These are phyloP conservation scores for Gelatoporia subvermispora DNA, from an alignment of 768 basidiomycete species.

Conservation along the genomic window DNA sequence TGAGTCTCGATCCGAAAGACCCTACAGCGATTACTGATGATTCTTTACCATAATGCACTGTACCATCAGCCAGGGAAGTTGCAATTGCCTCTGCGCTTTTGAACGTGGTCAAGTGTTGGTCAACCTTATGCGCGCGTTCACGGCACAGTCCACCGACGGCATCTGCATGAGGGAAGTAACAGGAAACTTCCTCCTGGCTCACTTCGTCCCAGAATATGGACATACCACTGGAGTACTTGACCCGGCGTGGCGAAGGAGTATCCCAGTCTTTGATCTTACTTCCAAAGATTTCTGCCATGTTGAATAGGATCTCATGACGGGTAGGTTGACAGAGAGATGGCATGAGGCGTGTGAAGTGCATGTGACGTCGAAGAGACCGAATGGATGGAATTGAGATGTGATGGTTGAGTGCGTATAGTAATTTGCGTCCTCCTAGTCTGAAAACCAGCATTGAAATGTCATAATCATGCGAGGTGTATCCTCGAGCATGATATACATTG, in stretches of 20 bases:
- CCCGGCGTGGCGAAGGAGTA: not conserved
- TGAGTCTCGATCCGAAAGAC: constrained; percentile 2
- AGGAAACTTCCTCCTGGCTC: constrained; percentile 15
- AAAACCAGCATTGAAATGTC: constrained; percentile 22
- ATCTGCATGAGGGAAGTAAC: constrained; percentile 21
- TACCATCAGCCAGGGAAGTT: constrained; percentile 14
- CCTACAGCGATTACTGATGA: constrained; percentile 23
- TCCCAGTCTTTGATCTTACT: not conserved
- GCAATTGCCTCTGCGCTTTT: constrained; percentile 7
- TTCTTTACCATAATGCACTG: constrained; percentile 26
- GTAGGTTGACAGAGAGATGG: constrained; percentile 9
- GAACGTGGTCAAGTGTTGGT: constrained; percentile 11
- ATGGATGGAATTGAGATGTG: constrained; percentile 20
- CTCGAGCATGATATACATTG: constrained; percentile 17
- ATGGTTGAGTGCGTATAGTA: constrained; percentile 25
- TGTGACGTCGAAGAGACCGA: constrained; percentile 8
- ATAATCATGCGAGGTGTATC: constrained; percentile 18
- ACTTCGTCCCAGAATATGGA: constrained; percentile 25
- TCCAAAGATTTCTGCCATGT: constrained; percentile 23
- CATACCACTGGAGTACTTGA: constrained; percentile 6
- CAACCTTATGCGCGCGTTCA: constrained; percentile 15
- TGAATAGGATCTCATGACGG: constrained; percentile 19
- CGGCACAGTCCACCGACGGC: constrained; percentile 23
- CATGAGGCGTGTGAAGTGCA: constrained; percentile 9
- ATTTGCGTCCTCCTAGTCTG: constrained; percentile 26